phyloP scores from a whole-genome alignment of 495 filamentous ascomycete species.

The Peziza echinospora region DNA sequence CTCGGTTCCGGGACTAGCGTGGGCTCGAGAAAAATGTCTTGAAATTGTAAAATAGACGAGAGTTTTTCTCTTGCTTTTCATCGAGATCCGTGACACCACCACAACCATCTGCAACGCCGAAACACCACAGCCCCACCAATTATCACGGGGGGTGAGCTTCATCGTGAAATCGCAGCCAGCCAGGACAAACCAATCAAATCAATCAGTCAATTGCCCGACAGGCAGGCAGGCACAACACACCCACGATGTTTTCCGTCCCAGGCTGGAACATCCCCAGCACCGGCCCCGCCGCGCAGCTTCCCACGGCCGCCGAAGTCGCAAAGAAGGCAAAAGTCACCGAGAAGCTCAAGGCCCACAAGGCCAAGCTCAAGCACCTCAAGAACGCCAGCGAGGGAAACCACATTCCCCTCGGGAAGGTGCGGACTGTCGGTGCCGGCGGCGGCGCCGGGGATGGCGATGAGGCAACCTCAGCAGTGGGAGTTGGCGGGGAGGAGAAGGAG shows the following conservation, averaged over 20 bases:
- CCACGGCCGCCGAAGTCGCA: slow-evolving; percentile 27
- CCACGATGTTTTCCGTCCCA: slow-evolving; percentile 72
- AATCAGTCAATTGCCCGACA: too few species aligned
- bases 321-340: slow-evolving; percentile 9
- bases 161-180: too few species aligned
- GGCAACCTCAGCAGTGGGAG: slow-evolving; percentile 6
- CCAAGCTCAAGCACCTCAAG: slow-evolving; percentile 32
- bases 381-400: slow-evolving; percentile 14
- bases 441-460: slow-evolving; percentile 9
- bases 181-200: too few species aligned
- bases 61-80: too few species aligned
- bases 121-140: too few species aligned
- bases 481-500: slow-evolving; percentile 21
- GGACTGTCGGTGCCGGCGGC: slow-evolving; percentile 28
- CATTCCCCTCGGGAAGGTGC: slow-evolving; percentile 15
- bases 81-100: too few species aligned
- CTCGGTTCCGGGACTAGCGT: too few species aligned
- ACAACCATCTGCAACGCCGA: too few species aligned
- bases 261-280: slow-evolving; percentile 65
- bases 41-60: too few species aligned
- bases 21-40: too few species aligned
- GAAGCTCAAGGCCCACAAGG: slow-evolving; percentile 20
- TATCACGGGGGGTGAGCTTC: too few species aligned
- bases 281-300: slow-evolving; percentile 36
- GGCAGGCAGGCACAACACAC: not conserved